Evolutionary conservation across 2,329 filamentous ascomycete genomes (phyloP).

Genomic region (Verticillium albo-atrum): DNA sequence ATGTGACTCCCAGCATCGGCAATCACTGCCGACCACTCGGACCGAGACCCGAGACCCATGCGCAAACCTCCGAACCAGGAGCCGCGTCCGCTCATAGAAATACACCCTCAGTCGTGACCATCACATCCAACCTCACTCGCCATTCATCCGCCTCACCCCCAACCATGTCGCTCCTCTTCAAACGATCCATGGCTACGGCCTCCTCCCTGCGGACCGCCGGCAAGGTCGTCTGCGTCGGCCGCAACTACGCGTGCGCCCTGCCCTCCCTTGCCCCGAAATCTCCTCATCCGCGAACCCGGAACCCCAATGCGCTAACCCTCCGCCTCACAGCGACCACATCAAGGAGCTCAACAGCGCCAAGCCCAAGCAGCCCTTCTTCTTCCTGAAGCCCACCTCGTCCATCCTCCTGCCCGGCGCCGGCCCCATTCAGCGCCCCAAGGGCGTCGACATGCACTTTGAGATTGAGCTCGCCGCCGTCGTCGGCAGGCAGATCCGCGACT

Average conservation of each 20-base stretch:
- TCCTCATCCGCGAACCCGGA: not conserved
- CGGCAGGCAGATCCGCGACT: slow-evolving; percentile 72
- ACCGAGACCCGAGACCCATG: not conserved
- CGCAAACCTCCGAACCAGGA: not conserved
- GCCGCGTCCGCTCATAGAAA: not conserved
- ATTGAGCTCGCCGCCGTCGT: slow-evolving; percentile 90
- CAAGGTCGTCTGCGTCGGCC: slow-evolving; percentile 88
- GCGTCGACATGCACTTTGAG: slow-evolving; percentile 88
- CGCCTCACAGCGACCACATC: slow-evolving; percentile 71
- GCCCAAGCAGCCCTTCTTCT: slow-evolving; percentile 97
- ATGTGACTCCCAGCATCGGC: not conserved
- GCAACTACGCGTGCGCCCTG: slow-evolving; percentile 82
- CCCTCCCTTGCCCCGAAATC: slow-evolving; percentile 6
- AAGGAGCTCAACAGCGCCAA: slow-evolving; percentile 81
- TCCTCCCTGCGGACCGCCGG: slow-evolving; percentile 49
- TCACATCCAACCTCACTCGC: not conserved
- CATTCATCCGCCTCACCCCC: slow-evolving; percentile 15
- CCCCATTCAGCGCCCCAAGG: slow-evolving; percentile 75
- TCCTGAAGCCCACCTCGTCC: slow-evolving; percentile 88
- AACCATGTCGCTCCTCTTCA: slow-evolving; percentile 29
- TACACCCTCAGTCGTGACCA: not conserved
- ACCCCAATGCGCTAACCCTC: slow-evolving; percentile 1
- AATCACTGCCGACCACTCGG: not conserved
- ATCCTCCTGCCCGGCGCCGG: slow-evolving; percentile 77
- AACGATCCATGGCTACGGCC: slow-evolving; percentile 33